Conservation (phyloP, 2,329 filamentous ascomycete species). For the Cytospora leucostoma region DNA sequence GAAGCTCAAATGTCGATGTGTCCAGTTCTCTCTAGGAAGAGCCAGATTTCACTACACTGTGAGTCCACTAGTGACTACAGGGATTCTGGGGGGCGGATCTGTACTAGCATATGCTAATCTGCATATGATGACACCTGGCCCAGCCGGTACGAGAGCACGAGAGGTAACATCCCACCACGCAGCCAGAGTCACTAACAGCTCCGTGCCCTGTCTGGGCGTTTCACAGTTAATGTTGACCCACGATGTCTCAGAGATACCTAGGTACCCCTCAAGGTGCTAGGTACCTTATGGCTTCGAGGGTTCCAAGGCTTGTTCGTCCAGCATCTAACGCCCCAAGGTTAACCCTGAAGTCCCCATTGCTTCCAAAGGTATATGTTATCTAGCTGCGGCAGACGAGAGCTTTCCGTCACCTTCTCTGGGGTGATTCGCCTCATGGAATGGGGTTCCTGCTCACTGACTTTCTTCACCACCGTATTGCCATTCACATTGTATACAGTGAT, state of each 20-base stretch:
- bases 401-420: no score
- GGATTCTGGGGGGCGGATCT: slow-evolving; percentile 7
- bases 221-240: background rate
- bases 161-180: background rate
- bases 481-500: background rate
- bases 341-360: no score
- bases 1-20: slow-evolving; percentile 28
- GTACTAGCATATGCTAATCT: slow-evolving; percentile 1
- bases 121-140: slow-evolving; percentile 13
- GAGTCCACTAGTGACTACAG: slow-evolving; percentile 21
- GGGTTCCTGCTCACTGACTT: no score
- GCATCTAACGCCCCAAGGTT: no score
- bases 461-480: no score
- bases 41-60: slow-evolving; percentile 24
- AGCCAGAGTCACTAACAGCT: background rate
- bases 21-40: slow-evolving; percentile 26
- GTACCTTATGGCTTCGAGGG: background rate
- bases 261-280: background rate
- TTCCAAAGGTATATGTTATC: no score
- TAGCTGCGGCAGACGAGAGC: no score
- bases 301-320: no score
- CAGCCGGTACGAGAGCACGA: background rate
- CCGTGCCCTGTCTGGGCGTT: background rate
- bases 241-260: background rate
- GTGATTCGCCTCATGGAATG: no score